Percentiles rank a stretch among this genome's conserved stretches.
phyloP scores from a whole-genome alignment of 2,329 filamentous ascomycete species.

The Fusarium multiceps region DNA sequence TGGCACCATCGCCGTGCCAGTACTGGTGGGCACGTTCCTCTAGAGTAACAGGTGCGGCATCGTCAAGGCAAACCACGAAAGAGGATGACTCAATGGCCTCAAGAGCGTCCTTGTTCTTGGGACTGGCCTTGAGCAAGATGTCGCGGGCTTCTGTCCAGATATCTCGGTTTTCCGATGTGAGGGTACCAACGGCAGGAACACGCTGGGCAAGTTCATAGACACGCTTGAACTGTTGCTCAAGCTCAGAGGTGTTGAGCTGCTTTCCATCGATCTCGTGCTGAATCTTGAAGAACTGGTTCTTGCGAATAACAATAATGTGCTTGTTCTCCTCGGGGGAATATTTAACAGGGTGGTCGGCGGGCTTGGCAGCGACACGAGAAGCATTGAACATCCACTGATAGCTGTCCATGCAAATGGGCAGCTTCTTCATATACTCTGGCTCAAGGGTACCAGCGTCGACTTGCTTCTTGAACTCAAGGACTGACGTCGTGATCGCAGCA shows the following conservation, averaged over 20 bases:
- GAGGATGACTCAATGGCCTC: slow-evolving; percentile 87
- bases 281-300: slow-evolving; percentile 98
- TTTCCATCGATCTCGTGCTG: slow-evolving; percentile 82
- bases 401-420: slow-evolving; percentile 97
- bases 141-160: slow-evolving; percentile 88
- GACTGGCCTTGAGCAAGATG: slow-evolving; percentile 78
- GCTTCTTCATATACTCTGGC: slow-evolving; percentile 98
- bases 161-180: slow-evolving; percentile 94
- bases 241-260: slow-evolving; percentile 87
- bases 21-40: slow-evolving; percentile 96
- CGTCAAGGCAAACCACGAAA: slow-evolving; percentile 93
- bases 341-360: slow-evolving; percentile 85
- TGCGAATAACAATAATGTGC: slow-evolving; percentile 89
- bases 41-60: slow-evolving; percentile 88
- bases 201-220: slow-evolving; percentile 82
- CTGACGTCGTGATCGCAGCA: slow-evolving; percentile 86
- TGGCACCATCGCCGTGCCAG: slow-evolving; percentile 97
- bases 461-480: slow-evolving; percentile 92
- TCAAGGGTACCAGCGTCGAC: slow-evolving; percentile 86
- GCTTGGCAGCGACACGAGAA: slow-evolving; percentile 84
- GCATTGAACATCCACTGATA: slow-evolving; percentile 99
- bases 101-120: slow-evolving; percentile 81
- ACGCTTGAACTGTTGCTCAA: slow-evolving; percentile 88
- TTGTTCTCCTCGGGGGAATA: slow-evolving; percentile 80
- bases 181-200: slow-evolving; percentile 78